These are phyloP conservation scores for Elongisporangium anandrum DNA, from an alignment of 352 stramenopile species.

Conservation along the genomic window DNA sequence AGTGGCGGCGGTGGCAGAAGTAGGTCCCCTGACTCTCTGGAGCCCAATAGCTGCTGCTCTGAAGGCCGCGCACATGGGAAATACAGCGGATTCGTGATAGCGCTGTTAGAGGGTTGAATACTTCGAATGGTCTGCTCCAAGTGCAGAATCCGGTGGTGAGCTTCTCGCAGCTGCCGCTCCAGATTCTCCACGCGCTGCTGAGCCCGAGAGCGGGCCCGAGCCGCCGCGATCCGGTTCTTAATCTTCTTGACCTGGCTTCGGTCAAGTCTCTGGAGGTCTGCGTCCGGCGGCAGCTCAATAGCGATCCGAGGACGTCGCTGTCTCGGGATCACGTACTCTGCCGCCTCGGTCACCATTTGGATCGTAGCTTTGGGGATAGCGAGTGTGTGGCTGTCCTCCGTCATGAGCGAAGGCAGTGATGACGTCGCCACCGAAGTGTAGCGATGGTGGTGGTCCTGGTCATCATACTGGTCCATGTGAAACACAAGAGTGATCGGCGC, in stretches of 20 bases:
- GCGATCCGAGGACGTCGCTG: slow-evolving; percentile 12
- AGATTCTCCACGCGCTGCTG: slow-evolving; percentile 48
- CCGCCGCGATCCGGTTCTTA: slow-evolving; percentile 68
- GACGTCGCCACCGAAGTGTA: neutral
- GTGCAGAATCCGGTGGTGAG: neutral
- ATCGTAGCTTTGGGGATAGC: neutral
- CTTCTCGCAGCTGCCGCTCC: slow-evolving; percentile 10
- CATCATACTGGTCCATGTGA: neutral
- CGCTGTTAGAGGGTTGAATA: neutral
- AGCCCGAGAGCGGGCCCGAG: slow-evolving; percentile 43
- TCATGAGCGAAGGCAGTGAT: neutral
- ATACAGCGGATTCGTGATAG: neutral
- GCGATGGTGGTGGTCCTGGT: neutral
- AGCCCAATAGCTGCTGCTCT: neutral
- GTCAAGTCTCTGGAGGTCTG: slow-evolving; percentile 35
- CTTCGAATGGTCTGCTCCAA: neutral
- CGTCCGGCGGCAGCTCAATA: slow-evolving; percentile 26
- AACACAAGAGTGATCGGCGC: neutral
- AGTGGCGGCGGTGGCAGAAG: neutral
- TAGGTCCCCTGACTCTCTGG: neutral
- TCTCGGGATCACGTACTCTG: neutral
- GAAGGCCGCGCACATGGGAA: neutral
- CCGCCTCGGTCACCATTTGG: neutral
- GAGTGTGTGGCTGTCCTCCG: neutral
- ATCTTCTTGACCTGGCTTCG: slow-evolving; percentile 54